Evolutionary conservation across 169 alveolate species (phyloP).

Genomic region (Cryptosporidium ubiquitum): DNA sequence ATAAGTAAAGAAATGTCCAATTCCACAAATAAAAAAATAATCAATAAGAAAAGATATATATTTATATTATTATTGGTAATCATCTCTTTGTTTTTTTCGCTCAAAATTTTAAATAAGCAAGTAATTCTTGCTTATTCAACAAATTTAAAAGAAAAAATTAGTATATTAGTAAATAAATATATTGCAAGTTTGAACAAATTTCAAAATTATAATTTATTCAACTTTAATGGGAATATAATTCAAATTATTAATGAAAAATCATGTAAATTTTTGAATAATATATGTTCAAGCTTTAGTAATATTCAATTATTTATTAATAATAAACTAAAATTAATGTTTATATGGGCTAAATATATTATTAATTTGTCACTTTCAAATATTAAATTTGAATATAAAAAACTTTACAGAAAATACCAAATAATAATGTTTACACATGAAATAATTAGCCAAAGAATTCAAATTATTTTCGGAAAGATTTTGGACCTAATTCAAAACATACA

Average conservation of each 20-base stretch:
- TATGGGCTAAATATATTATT: slow-evolving; percentile 7
- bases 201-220: background rate
- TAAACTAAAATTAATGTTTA: background rate
- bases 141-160: background rate
- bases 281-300: background rate
- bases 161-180: background rate
- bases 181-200: background rate
- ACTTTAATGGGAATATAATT: background rate
- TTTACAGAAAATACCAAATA: slow-evolving; percentile 20
- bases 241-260: background rate
- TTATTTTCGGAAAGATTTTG: background rate
- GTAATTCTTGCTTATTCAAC: background rate
- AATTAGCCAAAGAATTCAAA: background rate
- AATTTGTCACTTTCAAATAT: slow-evolving; percentile 7
- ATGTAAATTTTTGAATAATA: background rate
- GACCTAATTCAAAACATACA: background rate
- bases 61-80: background rate
- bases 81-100: background rate
- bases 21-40: background rate
- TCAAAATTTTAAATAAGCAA: background rate
- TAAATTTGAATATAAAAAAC: slow-evolving; percentile 7
- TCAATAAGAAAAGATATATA: background rate
- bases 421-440: background rate
- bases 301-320: background rate
- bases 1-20: background rate